These are phyloP conservation scores for Sphagnurus paluster DNA, from an alignment of 1,284 basidiomycete species.

Conservation along the genomic window DNA sequence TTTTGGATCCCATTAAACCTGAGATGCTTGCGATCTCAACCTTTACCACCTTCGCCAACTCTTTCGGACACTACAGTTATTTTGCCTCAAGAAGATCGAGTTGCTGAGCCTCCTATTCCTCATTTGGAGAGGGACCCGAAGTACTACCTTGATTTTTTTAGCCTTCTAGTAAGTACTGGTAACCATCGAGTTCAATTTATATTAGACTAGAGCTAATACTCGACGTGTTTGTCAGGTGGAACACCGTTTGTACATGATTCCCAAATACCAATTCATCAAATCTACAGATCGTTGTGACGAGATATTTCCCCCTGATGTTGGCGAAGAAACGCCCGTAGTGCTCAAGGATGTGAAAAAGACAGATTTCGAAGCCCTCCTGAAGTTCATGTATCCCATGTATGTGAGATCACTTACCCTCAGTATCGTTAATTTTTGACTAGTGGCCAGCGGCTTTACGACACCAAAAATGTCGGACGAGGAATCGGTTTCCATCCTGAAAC, in stretches of 20 bases:
- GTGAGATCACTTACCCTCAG: not conserved
- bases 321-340: conserved; percentile 2
- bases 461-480: not conserved
- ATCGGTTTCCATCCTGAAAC: conserved; percentile 11
- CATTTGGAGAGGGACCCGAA: no score
- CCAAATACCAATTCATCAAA: conserved; percentile 6
- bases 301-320: not conserved
- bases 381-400: conserved; percentile 9
- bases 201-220: not conserved
- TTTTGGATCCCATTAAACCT: no score
- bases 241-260: conserved; percentile 8
- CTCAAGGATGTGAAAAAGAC: not conserved
- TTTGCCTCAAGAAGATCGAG: no score
- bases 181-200: not conserved
- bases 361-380: conserved; percentile 8
- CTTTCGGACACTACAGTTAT: no score
- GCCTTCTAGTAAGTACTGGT: not conserved
- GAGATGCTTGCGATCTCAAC: not conserved
- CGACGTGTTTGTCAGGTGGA: no score
- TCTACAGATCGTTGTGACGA: not conserved
- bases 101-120: no score
- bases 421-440: not conserved
- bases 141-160: no score
- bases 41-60: no score
- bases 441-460: not conserved